phyloP scores from a whole-genome alignment of 495 filamentous ascomycete genomes.

The Bombardia bombarda region DNA sequence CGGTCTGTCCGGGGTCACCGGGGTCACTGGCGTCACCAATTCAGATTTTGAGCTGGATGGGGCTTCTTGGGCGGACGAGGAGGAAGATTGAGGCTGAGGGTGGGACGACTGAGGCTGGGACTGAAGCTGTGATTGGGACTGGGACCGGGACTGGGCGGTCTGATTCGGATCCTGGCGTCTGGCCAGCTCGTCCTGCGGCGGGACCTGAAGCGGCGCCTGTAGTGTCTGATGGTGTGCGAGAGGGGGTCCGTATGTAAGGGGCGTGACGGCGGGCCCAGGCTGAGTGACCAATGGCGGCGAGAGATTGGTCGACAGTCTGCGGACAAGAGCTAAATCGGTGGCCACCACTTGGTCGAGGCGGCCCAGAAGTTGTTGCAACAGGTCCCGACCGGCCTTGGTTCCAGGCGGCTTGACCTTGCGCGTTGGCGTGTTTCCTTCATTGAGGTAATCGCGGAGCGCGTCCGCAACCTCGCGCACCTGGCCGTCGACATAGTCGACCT shows the following conservation, averaged over 20 bases:
- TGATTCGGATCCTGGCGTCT: not conserved
- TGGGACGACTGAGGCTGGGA: not conserved
- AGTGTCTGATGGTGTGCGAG: too few relatives aligned
- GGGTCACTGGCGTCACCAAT: not conserved
- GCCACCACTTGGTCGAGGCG: conserved; percentile 16
- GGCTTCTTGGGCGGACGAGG: not conserved
- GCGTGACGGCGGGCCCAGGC: too few relatives aligned
- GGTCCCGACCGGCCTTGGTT: conserved; percentile 17
- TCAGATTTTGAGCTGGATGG: not conserved
- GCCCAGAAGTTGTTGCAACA: conserved; percentile 15
- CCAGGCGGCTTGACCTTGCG: conserved; percentile 21
- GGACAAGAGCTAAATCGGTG: conserved; percentile 4
- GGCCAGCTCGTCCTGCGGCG: not conserved
- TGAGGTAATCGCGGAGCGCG: conserved; percentile 16
- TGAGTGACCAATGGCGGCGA: too few relatives aligned
- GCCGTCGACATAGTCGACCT: conserved; percentile 17
- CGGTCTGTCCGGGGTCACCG: not conserved
- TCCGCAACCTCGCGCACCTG: conserved; percentile 18
- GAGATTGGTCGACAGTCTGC: conserved; percentile 6
- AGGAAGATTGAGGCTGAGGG: not conserved
- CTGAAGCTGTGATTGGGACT: too few relatives aligned
- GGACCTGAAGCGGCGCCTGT: not conserved
- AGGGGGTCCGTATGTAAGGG: too few relatives aligned
- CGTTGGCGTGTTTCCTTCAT: conserved; percentile 7
- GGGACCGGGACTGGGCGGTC: too few relatives aligned